A percentile compares a stretch with the other conserved stretches of the same genome.
Conservation (phyloP, 495 filamentous ascomycete genomes). For the Trichoderma gamsii region DNA sequence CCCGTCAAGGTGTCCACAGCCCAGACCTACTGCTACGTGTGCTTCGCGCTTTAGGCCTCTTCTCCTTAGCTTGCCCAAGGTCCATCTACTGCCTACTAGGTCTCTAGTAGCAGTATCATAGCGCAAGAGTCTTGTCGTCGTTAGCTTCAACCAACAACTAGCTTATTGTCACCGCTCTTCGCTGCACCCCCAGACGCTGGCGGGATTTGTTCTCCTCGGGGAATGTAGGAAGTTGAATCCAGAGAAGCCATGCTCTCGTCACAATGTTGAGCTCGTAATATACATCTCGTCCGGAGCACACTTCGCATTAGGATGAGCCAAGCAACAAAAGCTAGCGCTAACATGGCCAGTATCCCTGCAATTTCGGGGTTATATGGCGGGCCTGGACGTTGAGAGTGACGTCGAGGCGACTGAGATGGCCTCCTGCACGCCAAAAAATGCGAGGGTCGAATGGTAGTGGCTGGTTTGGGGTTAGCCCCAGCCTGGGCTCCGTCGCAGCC, state of each 20-base stretch:
- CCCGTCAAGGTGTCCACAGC: not conserved
- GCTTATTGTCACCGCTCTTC: constrained; percentile 9
- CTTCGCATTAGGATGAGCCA: constrained; percentile 1
- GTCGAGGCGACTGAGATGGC: constrained; percentile 6
- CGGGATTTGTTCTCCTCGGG: not conserved
- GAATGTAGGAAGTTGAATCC: not conserved
- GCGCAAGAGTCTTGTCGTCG: not conserved
- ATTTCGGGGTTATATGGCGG: constrained; percentile 12
- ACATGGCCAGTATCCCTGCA: not conserved
- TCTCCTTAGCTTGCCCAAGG: not conserved
- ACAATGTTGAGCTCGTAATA: not conserved
- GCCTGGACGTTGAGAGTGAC: not conserved
- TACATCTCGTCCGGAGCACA: constrained; percentile 3
- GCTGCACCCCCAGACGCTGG: not conserved
- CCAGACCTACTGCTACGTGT: not conserved
- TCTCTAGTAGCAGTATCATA: not conserved
- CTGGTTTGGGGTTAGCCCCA: not conserved
- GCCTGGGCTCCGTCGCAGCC: constrained; percentile 7
- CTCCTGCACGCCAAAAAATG: constrained; percentile 5
- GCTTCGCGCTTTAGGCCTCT: not conserved
- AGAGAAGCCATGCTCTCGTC: not conserved
- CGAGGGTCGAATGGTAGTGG: not conserved
- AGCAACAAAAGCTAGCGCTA: not conserved
- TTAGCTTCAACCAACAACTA: not conserved
- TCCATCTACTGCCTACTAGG: not conserved